Evolutionary conservation across 2,329 filamentous ascomycete genomes (phyloP).

Genomic region (Aspergillus fischeri): DNA sequence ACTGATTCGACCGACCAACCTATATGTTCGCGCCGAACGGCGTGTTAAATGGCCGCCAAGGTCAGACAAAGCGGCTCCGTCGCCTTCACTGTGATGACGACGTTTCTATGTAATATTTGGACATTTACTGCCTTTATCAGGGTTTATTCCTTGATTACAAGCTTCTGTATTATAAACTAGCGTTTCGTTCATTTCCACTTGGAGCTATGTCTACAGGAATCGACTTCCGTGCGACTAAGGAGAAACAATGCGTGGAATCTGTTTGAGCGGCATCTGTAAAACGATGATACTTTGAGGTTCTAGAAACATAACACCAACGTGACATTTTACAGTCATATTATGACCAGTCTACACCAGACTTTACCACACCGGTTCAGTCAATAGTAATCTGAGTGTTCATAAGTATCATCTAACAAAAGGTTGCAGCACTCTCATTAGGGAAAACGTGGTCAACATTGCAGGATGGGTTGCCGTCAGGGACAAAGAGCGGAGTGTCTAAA

Average conservation of each 20-base stretch:
- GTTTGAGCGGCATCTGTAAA: neutral
- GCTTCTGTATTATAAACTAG: neutral
- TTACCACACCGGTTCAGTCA: neutral
- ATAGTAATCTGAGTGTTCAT: too few relatives aligned
- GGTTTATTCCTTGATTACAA: neutral
- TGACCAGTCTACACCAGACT: neutral
- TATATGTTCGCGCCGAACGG: conserved; percentile 13
- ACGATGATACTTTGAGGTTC: neutral
- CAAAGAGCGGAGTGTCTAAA: conserved; percentile 8
- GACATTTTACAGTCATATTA: neutral
- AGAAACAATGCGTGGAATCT: neutral
- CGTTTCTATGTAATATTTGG: neutral
- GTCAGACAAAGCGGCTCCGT: conserved; percentile 3
- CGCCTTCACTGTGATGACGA: neutral
- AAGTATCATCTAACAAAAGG: neutral
- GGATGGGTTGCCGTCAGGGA: neutral
- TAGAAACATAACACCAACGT: neutral
- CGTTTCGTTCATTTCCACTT: neutral
- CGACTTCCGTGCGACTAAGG: neutral
- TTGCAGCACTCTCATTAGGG: neutral
- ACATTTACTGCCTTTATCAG: neutral
- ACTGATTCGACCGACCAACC: conserved; percentile 20
- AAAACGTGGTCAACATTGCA: conserved; percentile 10
- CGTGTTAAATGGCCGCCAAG: conserved; percentile 25
- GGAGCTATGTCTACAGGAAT: neutral